Conservation (phyloP, 2,329 filamentous ascomycete species). For the Cercospora zeae-maydis region DNA sequence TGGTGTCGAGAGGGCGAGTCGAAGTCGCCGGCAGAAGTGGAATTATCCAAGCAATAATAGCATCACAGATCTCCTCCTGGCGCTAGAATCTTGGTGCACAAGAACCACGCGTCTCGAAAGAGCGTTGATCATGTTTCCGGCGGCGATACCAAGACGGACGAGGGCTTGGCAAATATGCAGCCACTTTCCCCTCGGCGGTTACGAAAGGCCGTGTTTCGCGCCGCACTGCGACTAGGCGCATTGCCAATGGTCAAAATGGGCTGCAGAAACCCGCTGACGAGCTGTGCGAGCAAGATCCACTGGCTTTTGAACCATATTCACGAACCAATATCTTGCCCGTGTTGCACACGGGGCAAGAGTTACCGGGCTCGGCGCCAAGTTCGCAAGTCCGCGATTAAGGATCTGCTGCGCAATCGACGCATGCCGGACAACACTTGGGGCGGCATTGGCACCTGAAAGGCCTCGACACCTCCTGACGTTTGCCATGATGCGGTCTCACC, state of each 20-base stretch:
- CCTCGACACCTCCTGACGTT: background rate
- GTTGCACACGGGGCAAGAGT: background rate
- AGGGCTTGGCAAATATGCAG: slow-evolving; percentile 1
- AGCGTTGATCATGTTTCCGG: background rate
- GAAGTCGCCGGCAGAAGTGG: background rate
- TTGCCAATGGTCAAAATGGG: background rate
- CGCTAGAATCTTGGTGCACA: slow-evolving; percentile 9
- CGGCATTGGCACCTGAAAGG: background rate
- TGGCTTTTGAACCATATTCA: background rate
- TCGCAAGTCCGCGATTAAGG: background rate
- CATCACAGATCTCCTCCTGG: background rate
- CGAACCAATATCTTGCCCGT: background rate
- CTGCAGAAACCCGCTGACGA: background rate
- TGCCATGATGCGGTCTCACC: background rate
- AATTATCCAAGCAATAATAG: slow-evolving; percentile 2
- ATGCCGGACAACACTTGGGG: background rate
- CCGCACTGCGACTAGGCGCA: background rate
- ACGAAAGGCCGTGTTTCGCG: background rate
- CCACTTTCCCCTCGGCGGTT: background rate
- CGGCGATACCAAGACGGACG: background rate
- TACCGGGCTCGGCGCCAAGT: background rate
- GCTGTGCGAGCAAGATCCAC: background rate
- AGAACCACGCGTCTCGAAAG: slow-evolving; percentile 1
- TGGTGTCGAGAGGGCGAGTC: background rate
- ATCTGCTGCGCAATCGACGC: background rate